A percentile compares a stretch with the other conserved stretches of the same genome.
These are phyloP conservation scores for Paramecium octaurelia DNA, from an alignment of 73 alveolate species.

Conservation along the genomic window DNA sequence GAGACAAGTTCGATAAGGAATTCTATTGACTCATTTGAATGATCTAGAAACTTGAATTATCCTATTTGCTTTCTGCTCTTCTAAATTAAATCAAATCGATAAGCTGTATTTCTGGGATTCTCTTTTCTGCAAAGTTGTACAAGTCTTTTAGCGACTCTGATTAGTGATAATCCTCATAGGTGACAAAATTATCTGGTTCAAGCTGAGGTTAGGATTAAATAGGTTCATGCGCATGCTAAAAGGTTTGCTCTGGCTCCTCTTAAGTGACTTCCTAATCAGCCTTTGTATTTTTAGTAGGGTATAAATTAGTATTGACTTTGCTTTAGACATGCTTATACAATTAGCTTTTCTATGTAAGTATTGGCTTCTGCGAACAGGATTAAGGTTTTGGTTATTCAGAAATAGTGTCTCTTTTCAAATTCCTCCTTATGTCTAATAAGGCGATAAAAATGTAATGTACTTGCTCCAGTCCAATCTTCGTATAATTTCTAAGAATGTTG, in stretches of 20 bases:
- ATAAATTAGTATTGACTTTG: slow-evolving; percentile 29
- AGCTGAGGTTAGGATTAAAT: not conserved
- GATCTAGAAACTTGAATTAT: not conserved
- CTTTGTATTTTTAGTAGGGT: not conserved
- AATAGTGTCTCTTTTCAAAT: not conserved
- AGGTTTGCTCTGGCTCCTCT: not conserved
- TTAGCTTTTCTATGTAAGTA: not conserved
- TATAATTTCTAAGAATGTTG: slow-evolving; percentile 24
- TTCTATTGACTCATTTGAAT: not conserved
- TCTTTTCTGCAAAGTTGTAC: not conserved
- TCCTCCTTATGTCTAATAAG: slow-evolving; percentile 23
- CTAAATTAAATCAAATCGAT: not conserved
- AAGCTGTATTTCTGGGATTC: not conserved
- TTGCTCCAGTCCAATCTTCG: slow-evolving; percentile 63
- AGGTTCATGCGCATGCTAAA: not conserved
- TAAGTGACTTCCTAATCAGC: not conserved
- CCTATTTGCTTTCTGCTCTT: not conserved
- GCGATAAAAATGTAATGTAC: not conserved
- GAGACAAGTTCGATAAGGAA: not conserved
- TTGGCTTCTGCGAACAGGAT: not conserved
- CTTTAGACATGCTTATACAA: slow-evolving; percentile 31
- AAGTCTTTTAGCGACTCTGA: not conserved
- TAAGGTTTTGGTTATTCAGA: not conserved
- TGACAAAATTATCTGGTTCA: not conserved
- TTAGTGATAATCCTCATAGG: not conserved